Base-by-base conservation (phyloP, 73 alveolate species). In the Paramecium octaurelia region DNA sequence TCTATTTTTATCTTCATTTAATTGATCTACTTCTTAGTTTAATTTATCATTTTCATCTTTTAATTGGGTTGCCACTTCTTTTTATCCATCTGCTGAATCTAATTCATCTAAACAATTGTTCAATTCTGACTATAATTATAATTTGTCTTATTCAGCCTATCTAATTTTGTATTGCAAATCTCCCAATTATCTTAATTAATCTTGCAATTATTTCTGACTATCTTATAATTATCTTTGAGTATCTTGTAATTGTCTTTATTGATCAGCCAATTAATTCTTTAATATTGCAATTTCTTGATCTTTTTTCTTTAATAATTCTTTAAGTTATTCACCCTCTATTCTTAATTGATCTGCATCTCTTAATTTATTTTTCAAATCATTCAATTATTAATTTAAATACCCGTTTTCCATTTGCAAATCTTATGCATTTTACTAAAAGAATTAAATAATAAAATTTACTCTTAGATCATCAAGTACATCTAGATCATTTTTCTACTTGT, bases 101-200 rank as follows among this genome's bases (percentile, higher is more conserved):
- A 80, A 43, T 42, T 80, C 91, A 80, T 80, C 73, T 4, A 43
- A 48, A 80, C 91, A 80, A 31, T 46, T 80, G 18, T 80, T 35
- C 6, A 80, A 46, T 20, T 80, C 91, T 44, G 34, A 21, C 16
- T 80, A n/a, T 42, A 80, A 46, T n/a, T 46, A 20, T 12, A 8
- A 23, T 27, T 80, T 80, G 46, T 80, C 75, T 23, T 31, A 80
- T 31, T 80, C 75, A n/a, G 91, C 91, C 31, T 80, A 80, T 80
- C 75, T 44, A 2, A 80, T 10, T 29, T 20, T 35, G 4, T 75
- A 75, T 75, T 75, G 16, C 20, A 75, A 35, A 36, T 75, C 60
- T 16, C 59, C 46, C 9, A 75, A 29, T 35, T 75, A 75, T 38
- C 88, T n/a, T 75, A 12, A 35, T 21, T 29, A 21, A 75, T 75